Evolutionary conservation across 495 filamentous ascomycete genomes (phyloP), one percentile per base, ranked within the genome.

Genomic region (Cercophora samala): DNA sequence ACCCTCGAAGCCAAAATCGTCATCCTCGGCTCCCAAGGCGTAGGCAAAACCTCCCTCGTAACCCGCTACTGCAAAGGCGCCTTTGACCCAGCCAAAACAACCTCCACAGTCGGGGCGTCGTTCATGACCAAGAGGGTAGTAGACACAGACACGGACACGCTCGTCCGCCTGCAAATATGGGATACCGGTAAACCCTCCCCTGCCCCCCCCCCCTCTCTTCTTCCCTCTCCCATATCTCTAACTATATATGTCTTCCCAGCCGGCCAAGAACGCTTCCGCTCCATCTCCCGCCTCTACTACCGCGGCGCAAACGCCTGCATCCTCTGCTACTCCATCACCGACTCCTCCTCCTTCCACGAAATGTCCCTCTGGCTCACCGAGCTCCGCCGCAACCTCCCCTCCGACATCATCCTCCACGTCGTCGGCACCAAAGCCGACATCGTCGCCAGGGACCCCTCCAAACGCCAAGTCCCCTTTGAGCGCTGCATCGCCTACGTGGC

Each of bases 391-490:
- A 91, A 93, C 68, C 80, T 92, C 26, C 81, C 82, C 55, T 65
- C 82, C 62, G 91, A 93, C 66, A 85, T 96, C 26, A 90, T 99
- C n/a, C 86, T 99, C 9, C 95, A 99, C 73, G 91, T 99, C 46
- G 95, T 97, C 1, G 95, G 95, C 60, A 97, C 95, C 4, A 99
- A 99, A 75, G 89, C 89, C 64, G 95, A 99, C 76, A 85, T 97
- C 25, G 93, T 97, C 24, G 89, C 92, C 8, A 79, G 86, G 42
- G 91, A 97, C 63, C 95, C 95, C 3, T 78, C 81, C 4, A 79
- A 82, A 56, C 86, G 95, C 52, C 85, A 91, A 70, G 91, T 99
- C 1, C 91, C 93, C 17, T 99, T 97, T 74, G 94, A 99, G 77
- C 83, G 90, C 51, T 97, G 93, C 70, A 96, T 97, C 72, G 91